These are phyloP conservation scores for Powellomyces hirtus DNA, from an alignment of 192 early-diverging fungal genomes.

Conservation along the genomic window DNA sequence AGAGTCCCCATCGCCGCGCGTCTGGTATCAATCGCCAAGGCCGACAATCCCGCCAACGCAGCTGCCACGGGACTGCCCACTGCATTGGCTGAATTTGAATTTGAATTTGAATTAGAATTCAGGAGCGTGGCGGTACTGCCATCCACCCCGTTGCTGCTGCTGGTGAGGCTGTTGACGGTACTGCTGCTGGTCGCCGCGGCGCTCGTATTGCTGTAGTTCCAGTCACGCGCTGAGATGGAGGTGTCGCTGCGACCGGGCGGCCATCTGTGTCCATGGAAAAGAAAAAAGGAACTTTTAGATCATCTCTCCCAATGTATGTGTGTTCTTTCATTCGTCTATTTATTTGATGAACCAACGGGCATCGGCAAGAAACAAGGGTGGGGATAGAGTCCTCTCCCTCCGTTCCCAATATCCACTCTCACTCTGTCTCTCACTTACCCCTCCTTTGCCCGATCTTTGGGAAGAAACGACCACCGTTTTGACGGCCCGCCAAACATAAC, in stretches of 20 bases:
- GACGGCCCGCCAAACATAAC: conserved; percentile 3
- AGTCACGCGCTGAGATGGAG: too few relatives aligned
- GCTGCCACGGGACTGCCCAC: background rate
- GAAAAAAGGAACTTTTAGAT: too few relatives aligned
- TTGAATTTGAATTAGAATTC: too few relatives aligned
- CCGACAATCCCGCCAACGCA: too few relatives aligned
- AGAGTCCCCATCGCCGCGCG: background rate
- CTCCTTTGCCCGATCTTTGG: conserved; percentile 1
- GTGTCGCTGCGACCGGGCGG: too few relatives aligned
- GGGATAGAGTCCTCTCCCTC: background rate
- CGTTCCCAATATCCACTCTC: background rate
- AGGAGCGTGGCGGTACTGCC: background rate
- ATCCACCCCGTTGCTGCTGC: background rate
- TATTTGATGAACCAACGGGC: background rate
- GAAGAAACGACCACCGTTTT: conserved; percentile 14
- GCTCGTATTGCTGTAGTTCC: background rate
- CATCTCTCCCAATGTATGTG: too few relatives aligned
- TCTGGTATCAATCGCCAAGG: background rate
- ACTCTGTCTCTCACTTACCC: too few relatives aligned
- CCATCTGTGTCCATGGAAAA: too few relatives aligned
- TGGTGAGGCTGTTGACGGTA: background rate
- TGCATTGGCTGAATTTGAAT: background rate
- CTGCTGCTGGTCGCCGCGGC: background rate
- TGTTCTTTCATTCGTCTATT: too few relatives aligned
- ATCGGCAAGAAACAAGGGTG: background rate